These are phyloP conservation scores for Lachnum nothofagi DNA, from an alignment of 2,329 filamentous ascomycete species.

Conservation along the genomic window DNA sequence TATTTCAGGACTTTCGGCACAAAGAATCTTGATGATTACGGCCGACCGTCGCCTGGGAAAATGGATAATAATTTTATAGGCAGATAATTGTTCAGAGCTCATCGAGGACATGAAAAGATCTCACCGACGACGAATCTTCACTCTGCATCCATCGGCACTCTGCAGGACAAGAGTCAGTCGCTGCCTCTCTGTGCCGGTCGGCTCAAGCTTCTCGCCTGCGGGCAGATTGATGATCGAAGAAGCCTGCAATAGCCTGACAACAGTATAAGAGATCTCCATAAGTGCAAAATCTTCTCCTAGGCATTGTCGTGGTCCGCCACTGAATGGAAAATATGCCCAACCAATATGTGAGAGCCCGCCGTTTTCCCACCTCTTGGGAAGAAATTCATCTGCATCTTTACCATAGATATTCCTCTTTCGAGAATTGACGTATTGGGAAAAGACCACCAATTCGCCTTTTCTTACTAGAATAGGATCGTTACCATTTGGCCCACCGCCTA, in stretches of 20 bases:
- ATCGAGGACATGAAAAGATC: too few relatives aligned
- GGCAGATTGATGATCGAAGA: constrained; percentile 9
- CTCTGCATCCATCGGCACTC: constrained; percentile 20
- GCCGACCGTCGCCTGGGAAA: too few relatives aligned
- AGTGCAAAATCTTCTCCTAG: constrained; percentile 35
- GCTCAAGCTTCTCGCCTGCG: constrained; percentile 9
- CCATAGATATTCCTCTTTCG: constrained; percentile 33
- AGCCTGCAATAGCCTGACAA: constrained; percentile 32
- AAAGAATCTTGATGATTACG: too few relatives aligned
- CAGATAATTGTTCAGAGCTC: too few relatives aligned
- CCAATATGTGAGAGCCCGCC: constrained; percentile 36
- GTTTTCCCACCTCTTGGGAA: constrained; percentile 31
- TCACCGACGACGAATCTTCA: too few relatives aligned
- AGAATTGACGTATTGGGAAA: constrained; percentile 26
- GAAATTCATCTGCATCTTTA: constrained; percentile 31
- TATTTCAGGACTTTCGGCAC: too few relatives aligned
- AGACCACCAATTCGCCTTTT: constrained; percentile 24
- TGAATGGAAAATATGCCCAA: constrained; percentile 35
- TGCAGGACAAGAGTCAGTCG: constrained; percentile 21
- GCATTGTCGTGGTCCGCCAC: constrained; percentile 34
- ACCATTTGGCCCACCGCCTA: constrained; percentile 31
- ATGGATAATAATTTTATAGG: too few relatives aligned
- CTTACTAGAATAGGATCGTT: constrained; percentile 13
- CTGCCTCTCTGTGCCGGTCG: constrained; percentile 18
- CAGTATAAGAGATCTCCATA: constrained; percentile 32